Evolutionary conservation across 2,329 filamentous ascomycete genomes (phyloP).

Genomic region (Xylariales sp.): DNA sequence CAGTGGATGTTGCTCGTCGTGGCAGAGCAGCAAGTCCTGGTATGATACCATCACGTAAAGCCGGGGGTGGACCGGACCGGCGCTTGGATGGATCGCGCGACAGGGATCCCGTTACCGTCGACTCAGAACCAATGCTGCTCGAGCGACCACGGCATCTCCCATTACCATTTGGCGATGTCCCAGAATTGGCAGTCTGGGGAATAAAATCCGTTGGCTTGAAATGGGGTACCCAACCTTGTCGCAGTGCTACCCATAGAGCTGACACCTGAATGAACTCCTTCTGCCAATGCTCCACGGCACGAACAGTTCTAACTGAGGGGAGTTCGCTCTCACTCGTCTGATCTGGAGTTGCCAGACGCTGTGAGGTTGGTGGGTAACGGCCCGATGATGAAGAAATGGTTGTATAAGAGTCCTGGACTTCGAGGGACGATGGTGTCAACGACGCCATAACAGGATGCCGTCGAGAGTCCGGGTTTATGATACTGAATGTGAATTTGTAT

Average conservation of each 20-base stretch:
- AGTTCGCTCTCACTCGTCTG: constrained; percentile 11
- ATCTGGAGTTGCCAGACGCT: constrained; percentile 17
- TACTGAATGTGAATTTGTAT: constrained; percentile 69
- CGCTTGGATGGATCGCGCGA: constrained; percentile 12
- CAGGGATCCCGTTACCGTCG: constrained; percentile 8
- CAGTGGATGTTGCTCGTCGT: constrained; percentile 40
- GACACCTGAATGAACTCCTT: constrained; percentile 47
- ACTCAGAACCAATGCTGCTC: constrained; percentile 12
- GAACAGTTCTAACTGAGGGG: constrained; percentile 25
- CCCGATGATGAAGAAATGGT: constrained; percentile 46
- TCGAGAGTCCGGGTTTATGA: constrained; percentile 64
- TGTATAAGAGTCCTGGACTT: constrained; percentile 66
- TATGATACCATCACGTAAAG: neutral
- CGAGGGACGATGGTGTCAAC: constrained; percentile 58
- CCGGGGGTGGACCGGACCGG: constrained; percentile 9
- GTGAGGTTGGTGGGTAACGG: constrained; percentile 41
- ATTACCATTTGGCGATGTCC: neutral
- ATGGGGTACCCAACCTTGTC: constrained; percentile 36
- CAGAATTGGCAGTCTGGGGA: constrained; percentile 6
- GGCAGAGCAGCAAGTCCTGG: constrained; percentile 17
- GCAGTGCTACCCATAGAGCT: constrained; percentile 46
- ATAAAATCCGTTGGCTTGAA: constrained; percentile 25
- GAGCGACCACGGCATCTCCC: constrained; percentile 2
- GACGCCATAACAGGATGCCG: constrained; percentile 72
- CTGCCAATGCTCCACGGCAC: constrained; percentile 36